These are phyloP conservation scores for Pichia exigua DNA, from an alignment of 805 yeast species.

Conservation along the genomic window DNA sequence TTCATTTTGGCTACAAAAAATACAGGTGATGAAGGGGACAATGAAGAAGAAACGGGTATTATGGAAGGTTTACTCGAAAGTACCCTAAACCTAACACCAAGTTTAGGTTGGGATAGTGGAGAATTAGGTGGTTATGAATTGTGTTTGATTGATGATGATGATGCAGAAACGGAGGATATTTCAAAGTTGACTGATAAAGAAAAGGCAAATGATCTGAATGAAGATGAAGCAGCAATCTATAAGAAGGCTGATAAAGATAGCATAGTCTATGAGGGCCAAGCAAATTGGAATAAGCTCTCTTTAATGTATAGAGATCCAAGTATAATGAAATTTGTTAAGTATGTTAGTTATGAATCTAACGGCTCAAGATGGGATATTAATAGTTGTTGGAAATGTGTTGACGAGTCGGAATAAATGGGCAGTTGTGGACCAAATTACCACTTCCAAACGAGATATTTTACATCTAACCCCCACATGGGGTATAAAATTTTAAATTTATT, in stretches of 20 bases:
- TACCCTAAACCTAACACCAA: conserved; percentile 74
- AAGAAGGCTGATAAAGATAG: conserved; percentile 60
- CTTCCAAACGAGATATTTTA: too few species aligned
- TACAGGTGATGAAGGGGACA: conserved; percentile 29
- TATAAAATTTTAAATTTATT: too few species aligned
- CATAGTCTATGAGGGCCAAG: conserved; percentile 71
- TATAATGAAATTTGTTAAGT: conserved; percentile 87
- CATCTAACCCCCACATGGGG: too few species aligned
- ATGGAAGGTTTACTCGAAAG: conserved; percentile 63
- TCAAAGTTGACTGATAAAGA: not conserved
- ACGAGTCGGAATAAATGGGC: conserved; percentile 7
- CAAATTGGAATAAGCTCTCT: conserved; percentile 73
- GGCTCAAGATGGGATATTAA: conserved; percentile 91
- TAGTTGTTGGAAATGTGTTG: conserved; percentile 69
- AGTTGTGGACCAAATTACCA: too few species aligned
- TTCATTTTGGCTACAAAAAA: conserved; percentile 76
- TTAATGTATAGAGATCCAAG: conserved; percentile 76
- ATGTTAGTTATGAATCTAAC: conserved; percentile 78
- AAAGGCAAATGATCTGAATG: conserved; percentile 17
- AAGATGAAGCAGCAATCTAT: conserved; percentile 85
- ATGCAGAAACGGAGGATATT: conserved; percentile 15
- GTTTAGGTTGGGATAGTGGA: conserved; percentile 79
- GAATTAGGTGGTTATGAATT: conserved; percentile 92
- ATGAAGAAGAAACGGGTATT: conserved; percentile 14
- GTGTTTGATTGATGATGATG: conserved; percentile 61